A percentile compares a stretch with the other conserved stretches of the same genome.
These are phyloP conservation scores for Letharia lupina DNA, from an alignment of 495 filamentous ascomycete genomes.

Conservation along the genomic window DNA sequence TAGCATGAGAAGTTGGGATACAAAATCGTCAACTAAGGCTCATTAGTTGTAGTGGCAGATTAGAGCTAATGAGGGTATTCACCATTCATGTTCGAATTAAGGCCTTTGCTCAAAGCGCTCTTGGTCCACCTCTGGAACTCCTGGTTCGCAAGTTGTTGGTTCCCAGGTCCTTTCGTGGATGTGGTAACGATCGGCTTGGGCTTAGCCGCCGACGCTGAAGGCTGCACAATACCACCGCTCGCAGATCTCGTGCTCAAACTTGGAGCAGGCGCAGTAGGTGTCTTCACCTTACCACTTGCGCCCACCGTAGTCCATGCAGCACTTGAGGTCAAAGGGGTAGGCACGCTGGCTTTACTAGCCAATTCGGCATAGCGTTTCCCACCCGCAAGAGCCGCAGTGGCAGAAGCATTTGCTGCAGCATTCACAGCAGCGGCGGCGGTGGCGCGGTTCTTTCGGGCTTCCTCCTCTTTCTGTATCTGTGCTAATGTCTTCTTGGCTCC, in stretches of 20 bases:
- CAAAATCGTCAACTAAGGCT: slow-evolving; percentile 70
- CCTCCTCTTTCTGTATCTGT: slow-evolving; percentile 96
- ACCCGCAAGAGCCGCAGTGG: slow-evolving; percentile 42
- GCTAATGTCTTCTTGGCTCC: slow-evolving; percentile 79
- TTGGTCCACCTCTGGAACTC: slow-evolving; percentile 94
- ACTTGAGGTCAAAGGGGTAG: slow-evolving; percentile 31
- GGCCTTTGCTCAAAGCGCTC: slow-evolving; percentile 54
- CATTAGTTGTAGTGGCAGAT: slow-evolving; percentile 11
- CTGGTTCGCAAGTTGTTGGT: slow-evolving; percentile 56
- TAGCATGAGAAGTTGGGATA: slow-evolving; percentile 61
- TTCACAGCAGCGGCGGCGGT: slow-evolving; percentile 49
- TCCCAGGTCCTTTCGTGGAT: slow-evolving; percentile 33
- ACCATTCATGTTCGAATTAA: slow-evolving; percentile 56
- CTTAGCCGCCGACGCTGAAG: slow-evolving; percentile 35
- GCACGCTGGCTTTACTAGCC: slow-evolving; percentile 63
- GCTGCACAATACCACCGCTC: slow-evolving; percentile 39
- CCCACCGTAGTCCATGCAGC: slow-evolving; percentile 94
- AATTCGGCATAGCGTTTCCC: slow-evolving; percentile 95
- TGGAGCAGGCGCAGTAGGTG: slow-evolving; percentile 48
- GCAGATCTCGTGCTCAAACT: slow-evolving; percentile 44
- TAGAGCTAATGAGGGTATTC: slow-evolving; percentile 21
- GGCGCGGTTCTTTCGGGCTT: slow-evolving; percentile 69
- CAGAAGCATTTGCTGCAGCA: slow-evolving; percentile 38
- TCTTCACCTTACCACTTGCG: slow-evolving; percentile 85
- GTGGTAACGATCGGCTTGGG: slow-evolving; percentile 34